Base-by-base conservation (phyloP, 192 early-diverging fungal genomes). In the Lobosporangium transversale region DNA sequence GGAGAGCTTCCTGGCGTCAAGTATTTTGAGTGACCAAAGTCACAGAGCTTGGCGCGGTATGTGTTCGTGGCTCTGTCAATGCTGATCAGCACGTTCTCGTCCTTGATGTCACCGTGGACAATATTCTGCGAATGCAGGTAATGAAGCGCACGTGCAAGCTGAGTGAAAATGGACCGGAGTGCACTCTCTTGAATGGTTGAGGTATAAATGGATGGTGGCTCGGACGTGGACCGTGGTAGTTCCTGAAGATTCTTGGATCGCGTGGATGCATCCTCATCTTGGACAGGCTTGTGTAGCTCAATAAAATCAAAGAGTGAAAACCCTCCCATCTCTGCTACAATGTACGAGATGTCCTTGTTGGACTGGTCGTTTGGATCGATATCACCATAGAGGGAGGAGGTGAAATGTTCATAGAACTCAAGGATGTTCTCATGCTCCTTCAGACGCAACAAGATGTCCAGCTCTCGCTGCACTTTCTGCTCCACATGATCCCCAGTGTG, bases 1-100 rank as follows among this genome's bases (percentile, higher is more conserved):
- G 67, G 35, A 23, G 58, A 32, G 40, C 58, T 54, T 12, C 58
- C 58, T 4, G 67, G 50, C 20, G 43, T 49, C 2, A 69, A 43
- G 43, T 69, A 54, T 20, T 69, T 69, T 21, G 67, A 69, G 58
- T 69, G 67, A 0, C 67, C 67, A 15, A 69, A 69, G 61, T 69
- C 67, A 49, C 67, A 69, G 1, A 69, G 58, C 51, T 60, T 59
- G 24, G 67, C 67, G 4, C 58, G 57, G 40, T 59, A 59, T 18
- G 67, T 60, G 12, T 45, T 45, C 40, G 57, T 45, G 51, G 31
- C 30, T 8, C 35, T 30, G 31, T 69, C 58, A 14, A 69, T 18
- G 36, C 50, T 59, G 24, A 69, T 61, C 14, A 69, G 51, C 50
- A 58, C 67, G 47, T 69, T 69, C 35, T 69, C 67, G 29, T 69